Conservation (phyloP, 2,329 filamentous ascomycete species). For the Fusarium secorum region DNA sequence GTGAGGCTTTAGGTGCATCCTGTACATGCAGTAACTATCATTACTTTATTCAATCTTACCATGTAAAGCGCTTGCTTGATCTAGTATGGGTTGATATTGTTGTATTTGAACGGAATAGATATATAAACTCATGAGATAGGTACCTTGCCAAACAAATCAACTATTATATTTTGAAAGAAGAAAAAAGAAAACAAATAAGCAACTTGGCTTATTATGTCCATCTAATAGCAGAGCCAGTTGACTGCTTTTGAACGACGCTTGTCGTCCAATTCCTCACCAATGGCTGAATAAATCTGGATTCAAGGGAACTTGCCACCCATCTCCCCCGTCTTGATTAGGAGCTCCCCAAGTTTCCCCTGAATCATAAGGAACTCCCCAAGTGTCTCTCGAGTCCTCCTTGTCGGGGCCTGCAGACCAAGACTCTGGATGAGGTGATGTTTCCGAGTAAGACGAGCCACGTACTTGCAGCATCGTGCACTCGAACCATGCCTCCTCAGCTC, state of each 20-base stretch:
- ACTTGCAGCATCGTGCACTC: constrained; percentile 30
- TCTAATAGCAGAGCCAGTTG: neutral
- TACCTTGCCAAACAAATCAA: neutral
- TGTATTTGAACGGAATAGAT: neutral
- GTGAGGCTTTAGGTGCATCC: neutral
- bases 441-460: neutral
- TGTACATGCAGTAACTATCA: neutral
- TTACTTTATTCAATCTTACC: neutral
- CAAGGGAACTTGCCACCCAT: neutral
- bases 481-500: constrained; percentile 38
- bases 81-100: neutral
- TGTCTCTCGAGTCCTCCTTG: neutral
- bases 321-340: neutral
- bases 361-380: neutral
- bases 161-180: too few relatives aligned
- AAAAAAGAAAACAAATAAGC: neutral
- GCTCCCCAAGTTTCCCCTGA: neutral
- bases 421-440: neutral
- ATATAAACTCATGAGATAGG: neutral
- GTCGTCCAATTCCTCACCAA: neutral
- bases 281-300: neutral
- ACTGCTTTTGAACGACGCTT: neutral
- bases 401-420: neutral
- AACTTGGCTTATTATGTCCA: neutral
- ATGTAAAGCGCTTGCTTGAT: neutral